Percentiles rank a stretch among this genome's conserved stretches.
These are phyloP conservation scores for Geotrichum bryndzae DNA, from an alignment of 1,139 yeast genomes.

Conservation along the genomic window DNA sequence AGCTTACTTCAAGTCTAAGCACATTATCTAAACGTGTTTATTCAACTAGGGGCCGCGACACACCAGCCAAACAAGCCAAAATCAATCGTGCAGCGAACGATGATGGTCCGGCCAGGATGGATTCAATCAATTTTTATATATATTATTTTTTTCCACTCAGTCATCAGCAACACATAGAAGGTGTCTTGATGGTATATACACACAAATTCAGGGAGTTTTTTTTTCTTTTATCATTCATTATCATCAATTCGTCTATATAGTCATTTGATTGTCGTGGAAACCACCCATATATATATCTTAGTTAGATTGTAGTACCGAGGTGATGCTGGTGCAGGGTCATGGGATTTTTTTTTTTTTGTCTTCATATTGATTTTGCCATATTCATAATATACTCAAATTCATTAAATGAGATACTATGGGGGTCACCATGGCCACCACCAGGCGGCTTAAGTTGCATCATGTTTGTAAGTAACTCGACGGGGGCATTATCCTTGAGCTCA, in stretches of 20 bases:
- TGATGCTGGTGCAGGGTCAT: neutral
- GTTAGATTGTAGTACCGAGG: neutral
- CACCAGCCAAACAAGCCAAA: neutral
- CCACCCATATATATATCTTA: no score
- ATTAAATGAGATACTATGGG: slow-evolving; percentile 1
- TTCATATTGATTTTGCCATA: neutral
- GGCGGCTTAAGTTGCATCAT: slow-evolving; percentile 5
- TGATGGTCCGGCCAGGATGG: no score
- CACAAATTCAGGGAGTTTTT: neutral
- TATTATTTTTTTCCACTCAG: no score
- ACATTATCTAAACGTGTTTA: slow-evolving; percentile 53
- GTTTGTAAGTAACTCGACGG: neutral
- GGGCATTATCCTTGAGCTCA: slow-evolving; percentile 4
- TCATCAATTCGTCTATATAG: neutral
- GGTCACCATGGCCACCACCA: neutral
- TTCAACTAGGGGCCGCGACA: neutral
- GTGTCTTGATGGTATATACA: neutral
- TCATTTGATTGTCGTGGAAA: neutral
- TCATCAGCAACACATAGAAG: neutral
- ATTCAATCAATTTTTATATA: no score
- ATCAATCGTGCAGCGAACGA: neutral
- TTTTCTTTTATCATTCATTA: neutral
- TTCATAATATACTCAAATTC: slow-evolving; percentile 14
- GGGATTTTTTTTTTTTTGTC: neutral
- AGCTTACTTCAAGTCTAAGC: slow-evolving; percentile 90